Conservation (phyloP, 768 basidiomycete species). For the Kwoniella newhampshirensis region DNA sequence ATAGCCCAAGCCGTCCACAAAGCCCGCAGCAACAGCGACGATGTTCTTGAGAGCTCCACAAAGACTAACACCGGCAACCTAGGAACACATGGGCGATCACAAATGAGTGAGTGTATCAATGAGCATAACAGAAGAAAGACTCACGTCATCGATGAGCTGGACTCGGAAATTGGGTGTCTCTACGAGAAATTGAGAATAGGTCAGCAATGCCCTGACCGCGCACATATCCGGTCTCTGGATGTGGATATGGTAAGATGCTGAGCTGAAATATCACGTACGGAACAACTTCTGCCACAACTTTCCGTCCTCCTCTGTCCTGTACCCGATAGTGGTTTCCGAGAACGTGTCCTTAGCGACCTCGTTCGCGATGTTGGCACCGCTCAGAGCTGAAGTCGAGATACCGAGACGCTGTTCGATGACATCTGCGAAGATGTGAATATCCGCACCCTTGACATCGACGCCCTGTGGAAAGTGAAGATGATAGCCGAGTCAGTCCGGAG, state of each 20-base stretch:
- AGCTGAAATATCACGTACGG: conserved; percentile 27
- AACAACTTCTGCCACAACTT: conserved; percentile 56
- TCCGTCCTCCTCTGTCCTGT: conserved; percentile 54
- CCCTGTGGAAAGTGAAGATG: conserved; percentile 46
- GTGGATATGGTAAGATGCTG: background rate
- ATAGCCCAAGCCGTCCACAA: conserved; percentile 56
- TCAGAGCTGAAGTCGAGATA: conserved; percentile 55
- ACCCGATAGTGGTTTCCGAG: conserved; percentile 59
- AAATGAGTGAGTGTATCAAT: conserved; percentile 2
- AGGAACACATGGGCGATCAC: background rate
- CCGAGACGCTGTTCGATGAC: conserved; percentile 55
- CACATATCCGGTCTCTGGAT: background rate
- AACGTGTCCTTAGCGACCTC: conserved; percentile 57
- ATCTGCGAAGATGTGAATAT: conserved; percentile 57
- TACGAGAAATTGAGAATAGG: background rate
- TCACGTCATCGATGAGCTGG: conserved; percentile 55
- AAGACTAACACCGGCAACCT: conserved; percentile 56
- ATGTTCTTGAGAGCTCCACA: conserved; percentile 59
- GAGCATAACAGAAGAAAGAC: conserved; percentile 4
- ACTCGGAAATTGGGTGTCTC: conserved; percentile 55
- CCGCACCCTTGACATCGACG: conserved; percentile 54
- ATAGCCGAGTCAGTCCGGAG: too few relatives aligned
- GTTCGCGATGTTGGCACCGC: conserved; percentile 58
- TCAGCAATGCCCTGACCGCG: background rate
- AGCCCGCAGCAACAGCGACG: conserved; percentile 58